A percentile compares a stretch with the other conserved stretches of the same genome.
phyloP scores from a whole-genome alignment of 768 basidiomycete species.

The Vararia minispora region DNA sequence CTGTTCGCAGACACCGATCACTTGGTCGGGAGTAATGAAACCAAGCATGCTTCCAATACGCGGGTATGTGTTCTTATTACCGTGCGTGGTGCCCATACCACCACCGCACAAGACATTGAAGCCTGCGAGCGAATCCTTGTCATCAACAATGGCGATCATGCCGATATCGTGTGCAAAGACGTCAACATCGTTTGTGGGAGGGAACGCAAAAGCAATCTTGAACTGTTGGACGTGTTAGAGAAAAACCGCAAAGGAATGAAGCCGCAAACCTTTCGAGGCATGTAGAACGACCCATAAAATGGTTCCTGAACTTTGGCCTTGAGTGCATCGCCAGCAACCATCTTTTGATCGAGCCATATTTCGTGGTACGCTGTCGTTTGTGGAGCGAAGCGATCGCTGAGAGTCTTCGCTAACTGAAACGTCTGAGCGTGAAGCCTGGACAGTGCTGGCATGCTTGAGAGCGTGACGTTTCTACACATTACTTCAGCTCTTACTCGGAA shows the following conservation, averaged over 20 bases:
- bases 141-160: constrained; percentile 83
- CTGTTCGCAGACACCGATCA: constrained; percentile 76
- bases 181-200: constrained; percentile 92
- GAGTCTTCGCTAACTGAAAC: constrained; percentile 66
- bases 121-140: constrained; percentile 65
- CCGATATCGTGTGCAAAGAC: constrained; percentile 92
- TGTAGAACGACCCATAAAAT: constrained; percentile 89
- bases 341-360: constrained; percentile 96
- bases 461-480: constrained; percentile 74
- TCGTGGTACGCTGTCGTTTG: constrained; percentile 90
- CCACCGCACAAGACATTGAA: constrained; percentile 95
- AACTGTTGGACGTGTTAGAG: constrained; percentile 47
- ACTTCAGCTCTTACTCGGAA: constrained; percentile 1
- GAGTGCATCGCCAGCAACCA: constrained; percentile 84
- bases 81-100: constrained; percentile 98
- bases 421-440: constrained; percentile 75
- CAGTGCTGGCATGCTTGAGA: constrained; percentile 78
- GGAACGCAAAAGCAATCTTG: constrained; percentile 92
- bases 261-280: constrained; percentile 73
- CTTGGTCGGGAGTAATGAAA: constrained; percentile 84
- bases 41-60: constrained; percentile 79
- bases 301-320: constrained; percentile 96
- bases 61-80: constrained; percentile 97
- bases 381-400: constrained; percentile 79
- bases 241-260: too few species aligned